Evolutionary conservation across 192 early-diverging fungal species (phyloP).

Genomic region (Coemansia sp.): DNA sequence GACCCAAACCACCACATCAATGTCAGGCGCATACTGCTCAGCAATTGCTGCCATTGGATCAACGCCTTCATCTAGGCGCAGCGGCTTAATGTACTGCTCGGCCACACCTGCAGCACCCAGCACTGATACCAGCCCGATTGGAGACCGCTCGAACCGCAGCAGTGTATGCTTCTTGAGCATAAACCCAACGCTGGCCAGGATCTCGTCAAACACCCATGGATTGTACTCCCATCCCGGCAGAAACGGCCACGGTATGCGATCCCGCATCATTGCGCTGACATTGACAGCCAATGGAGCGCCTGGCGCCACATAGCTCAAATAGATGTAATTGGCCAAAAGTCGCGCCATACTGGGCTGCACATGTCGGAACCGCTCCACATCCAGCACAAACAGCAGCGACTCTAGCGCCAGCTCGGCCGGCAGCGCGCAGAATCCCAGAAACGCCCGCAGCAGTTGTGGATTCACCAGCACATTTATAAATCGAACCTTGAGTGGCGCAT

Average conservation of each 20-base stretch:
- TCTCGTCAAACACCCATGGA: constrained; percentile 76
- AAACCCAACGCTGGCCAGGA: constrained; percentile 73
- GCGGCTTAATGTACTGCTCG: constrained; percentile 29
- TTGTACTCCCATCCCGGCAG: constrained; percentile 58
- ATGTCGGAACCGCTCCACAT: constrained; percentile 74
- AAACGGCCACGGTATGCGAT: constrained; percentile 72
- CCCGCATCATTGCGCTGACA: constrained; percentile 65
- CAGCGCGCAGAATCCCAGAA: constrained; percentile 52
- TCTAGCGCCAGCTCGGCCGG: constrained; percentile 75
- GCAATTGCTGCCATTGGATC: constrained; percentile 51
- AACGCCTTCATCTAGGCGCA: constrained; percentile 27
- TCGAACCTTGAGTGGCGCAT: constrained; percentile 48
- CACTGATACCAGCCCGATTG: constrained; percentile 41
- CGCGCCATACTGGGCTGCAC: constrained; percentile 54
- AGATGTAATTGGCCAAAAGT: constrained; percentile 69
- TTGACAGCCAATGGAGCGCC: constrained; percentile 72
- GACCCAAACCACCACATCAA: constrained; percentile 56
- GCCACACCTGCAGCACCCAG: constrained; percentile 21
- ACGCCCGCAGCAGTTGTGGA: constrained; percentile 32
- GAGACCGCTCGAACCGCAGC: constrained; percentile 67
- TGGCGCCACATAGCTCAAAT: constrained; percentile 70
- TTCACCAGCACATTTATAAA: constrained; percentile 51
- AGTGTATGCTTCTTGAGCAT: constrained; percentile 74
- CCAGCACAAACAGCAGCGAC: constrained; percentile 79
- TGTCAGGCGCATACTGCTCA: constrained; percentile 43